phyloP scores from a whole-genome alignment of 176 grass and related monocot species.

The Bromus sterilis region DNA sequence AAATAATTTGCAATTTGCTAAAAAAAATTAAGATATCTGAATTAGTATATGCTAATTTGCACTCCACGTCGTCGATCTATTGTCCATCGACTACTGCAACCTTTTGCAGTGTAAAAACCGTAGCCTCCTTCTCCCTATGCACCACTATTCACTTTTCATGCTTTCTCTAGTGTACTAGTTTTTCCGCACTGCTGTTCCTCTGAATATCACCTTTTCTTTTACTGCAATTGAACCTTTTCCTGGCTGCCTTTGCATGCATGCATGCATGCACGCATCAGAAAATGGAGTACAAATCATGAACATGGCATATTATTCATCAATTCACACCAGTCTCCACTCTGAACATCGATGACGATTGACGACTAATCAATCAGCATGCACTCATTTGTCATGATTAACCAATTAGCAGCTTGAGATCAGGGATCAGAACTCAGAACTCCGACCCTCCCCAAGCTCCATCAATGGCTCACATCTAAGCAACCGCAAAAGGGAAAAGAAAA shows the following conservation, averaged over 20 bases:
- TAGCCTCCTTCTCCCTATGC: neutral
- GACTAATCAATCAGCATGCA: constrained; percentile 32
- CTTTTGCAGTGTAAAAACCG: constrained; percentile 17
- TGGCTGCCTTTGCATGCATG: constrained; percentile 1
- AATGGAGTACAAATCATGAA: neutral
- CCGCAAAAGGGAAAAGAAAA: neutral
- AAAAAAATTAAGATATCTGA: neutral
- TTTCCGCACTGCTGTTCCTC: constrained; percentile 5
- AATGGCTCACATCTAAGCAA: constrained; percentile 1
- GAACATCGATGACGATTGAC: constrained; percentile 14
- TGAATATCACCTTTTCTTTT: too few species aligned
- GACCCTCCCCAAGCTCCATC: constrained; percentile 1
- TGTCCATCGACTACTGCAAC: constrained; percentile 3
- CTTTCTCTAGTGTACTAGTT: constrained; percentile 18
- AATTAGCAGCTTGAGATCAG: constrained; percentile 17
- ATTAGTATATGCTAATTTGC: constrained; percentile 2
- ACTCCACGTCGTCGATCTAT: neutral
- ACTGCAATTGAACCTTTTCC: constrained; percentile 4
- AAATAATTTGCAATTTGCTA: neutral
- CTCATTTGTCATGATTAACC: constrained; percentile 34
- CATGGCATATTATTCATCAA: neutral
- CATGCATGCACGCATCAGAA: neutral
- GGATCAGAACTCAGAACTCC: neutral
- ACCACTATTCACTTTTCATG: constrained; percentile 12
- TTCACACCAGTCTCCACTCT: neutral